Evolutionary conservation across 768 basidiomycete species (phyloP), one percentile per base, ranked within the genome.

Genomic region (Trametes gibbosa): DNA sequence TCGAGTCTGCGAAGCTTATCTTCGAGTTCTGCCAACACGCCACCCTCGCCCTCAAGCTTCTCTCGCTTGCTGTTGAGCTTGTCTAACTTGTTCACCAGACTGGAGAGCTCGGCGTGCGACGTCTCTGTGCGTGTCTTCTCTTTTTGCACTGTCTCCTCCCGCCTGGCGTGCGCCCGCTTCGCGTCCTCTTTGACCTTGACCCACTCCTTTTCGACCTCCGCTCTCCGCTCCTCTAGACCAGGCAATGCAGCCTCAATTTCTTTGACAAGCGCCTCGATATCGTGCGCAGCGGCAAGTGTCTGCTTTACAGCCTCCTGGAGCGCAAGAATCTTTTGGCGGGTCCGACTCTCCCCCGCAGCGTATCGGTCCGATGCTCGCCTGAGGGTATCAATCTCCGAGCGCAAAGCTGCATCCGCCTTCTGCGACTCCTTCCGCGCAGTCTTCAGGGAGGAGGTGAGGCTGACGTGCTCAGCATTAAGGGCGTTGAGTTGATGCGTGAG

Each of bases 271-370:
- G 72, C 64, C 70, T 85, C 71, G 54, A 83, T 64, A 14, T 80
- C 75, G 21, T 73, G 76, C 9, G 83, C 78, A 0, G 76, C 79
- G 6, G 83, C 70, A 4, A 68, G 49, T 1, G 90, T 85, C 53
- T 91, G 85, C 67, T 90, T 93, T 13, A 89, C 86, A 2, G 92
- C 89, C 68, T 96, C 93, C 69, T 95, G 93, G 39, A 96, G 75
- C 0, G 95, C 91, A 12, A 94, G 79, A 10, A 89, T 84, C 65
- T 93, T 95, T 70, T 96, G 94, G 43, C 85, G 84, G 10, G 87
- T 85, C n/a, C 93, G 83, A 23, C 84, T 78, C 69, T 98, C 95
- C 2, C 83, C 80, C 0, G 84, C 79, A 0, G 81, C 75, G 55
- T 89, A 83, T 65, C 92, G 93, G 65, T 96, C 94, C 3, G 87